phyloP scores from a whole-genome alignment of 2,329 filamentous ascomycete species.

The Fusarium nygamai region DNA sequence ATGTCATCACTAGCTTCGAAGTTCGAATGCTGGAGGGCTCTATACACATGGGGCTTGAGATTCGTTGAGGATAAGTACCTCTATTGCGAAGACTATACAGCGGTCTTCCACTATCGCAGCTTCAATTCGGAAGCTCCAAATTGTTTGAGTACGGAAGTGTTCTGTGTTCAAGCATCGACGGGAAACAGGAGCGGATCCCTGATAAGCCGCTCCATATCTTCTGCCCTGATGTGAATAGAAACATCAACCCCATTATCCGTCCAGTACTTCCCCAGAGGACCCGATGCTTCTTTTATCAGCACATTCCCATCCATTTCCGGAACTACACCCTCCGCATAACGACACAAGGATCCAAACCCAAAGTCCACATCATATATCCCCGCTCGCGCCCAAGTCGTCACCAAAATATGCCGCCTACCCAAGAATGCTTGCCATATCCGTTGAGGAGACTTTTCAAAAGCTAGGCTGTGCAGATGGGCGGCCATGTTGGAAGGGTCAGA shows the following conservation, averaged over 20 bases:
- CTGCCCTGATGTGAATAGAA: slow-evolving; percentile 22
- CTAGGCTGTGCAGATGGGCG: slow-evolving; percentile 31
- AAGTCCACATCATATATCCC: slow-evolving; percentile 43
- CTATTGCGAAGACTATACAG: no score
- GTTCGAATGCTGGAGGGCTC: no score
- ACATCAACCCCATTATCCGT: slow-evolving; percentile 39
- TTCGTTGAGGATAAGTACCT: no score
- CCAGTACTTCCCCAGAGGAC: slow-evolving; percentile 10
- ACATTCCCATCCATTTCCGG: slow-evolving; percentile 38
- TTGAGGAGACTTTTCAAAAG: slow-evolving; percentile 40
- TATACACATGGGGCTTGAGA: no score
- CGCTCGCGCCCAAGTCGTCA: slow-evolving; percentile 41
- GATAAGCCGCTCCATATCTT: slow-evolving; percentile 30
- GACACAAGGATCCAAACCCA: slow-evolving; percentile 24
- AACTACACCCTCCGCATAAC: slow-evolving; percentile 36
- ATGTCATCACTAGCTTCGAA: no score
- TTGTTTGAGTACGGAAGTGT: no score
- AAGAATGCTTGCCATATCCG: slow-evolving; percentile 44
- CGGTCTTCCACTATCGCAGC: no score
- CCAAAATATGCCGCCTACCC: slow-evolving; percentile 36
- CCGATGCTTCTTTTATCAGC: slow-evolving; percentile 40
- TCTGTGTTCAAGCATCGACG: no score
- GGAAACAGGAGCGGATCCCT: slow-evolving; percentile 30
- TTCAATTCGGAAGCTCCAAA: no score
- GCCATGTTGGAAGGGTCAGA: slow-evolving; percentile 3